Evolutionary conservation across 768 basidiomycete genomes (phyloP).

Genomic region (Panaeolus papilionaceus): DNA sequence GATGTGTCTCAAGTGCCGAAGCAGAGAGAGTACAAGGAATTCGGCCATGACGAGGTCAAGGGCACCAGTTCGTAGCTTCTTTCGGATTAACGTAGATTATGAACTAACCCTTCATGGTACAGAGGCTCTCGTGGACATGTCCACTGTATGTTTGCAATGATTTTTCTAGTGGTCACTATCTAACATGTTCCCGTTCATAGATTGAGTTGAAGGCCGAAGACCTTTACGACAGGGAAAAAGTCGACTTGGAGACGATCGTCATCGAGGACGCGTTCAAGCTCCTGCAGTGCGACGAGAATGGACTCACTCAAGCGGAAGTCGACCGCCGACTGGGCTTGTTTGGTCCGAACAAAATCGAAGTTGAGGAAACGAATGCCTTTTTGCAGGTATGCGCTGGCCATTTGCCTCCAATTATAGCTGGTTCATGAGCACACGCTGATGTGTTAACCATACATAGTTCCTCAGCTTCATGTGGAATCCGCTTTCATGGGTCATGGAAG

Average conservation of each 20-base stretch:
- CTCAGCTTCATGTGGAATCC: conserved; percentile 99
- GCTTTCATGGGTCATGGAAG: conserved; percentile 99
- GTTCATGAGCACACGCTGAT: conserved; percentile 6
- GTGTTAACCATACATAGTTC: conserved; percentile 55
- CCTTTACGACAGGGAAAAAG: conserved; percentile 98
- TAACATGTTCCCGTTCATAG: conserved; percentile 31
- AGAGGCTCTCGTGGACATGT: conserved; percentile 93
- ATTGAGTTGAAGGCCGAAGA: conserved; percentile 93
- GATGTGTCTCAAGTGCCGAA: conserved; percentile 43
- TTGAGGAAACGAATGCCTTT: conserved; percentile 89
- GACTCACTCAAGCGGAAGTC: conserved; percentile 83
- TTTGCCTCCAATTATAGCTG: conserved; percentile 7
- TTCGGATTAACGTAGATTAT: conserved; percentile 18
- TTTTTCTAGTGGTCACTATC: neutral
- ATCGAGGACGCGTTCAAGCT: conserved; percentile 97
- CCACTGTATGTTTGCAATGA: conserved; percentile 49
- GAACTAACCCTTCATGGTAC: conserved; percentile 16
- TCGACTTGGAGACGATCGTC: conserved; percentile 95
- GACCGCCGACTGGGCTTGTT: conserved; percentile 87
- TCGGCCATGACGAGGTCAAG: conserved; percentile 73
- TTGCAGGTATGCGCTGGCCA: conserved; percentile 64
- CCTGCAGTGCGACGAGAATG: conserved; percentile 85
- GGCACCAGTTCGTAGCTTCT: conserved; percentile 64
- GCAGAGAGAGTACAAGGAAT: conserved; percentile 90
- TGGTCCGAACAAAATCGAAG: conserved; percentile 93